These are phyloP conservation scores for Lentinus tigrinus DNA, from an alignment of 768 basidiomycete species.

Conservation along the genomic window DNA sequence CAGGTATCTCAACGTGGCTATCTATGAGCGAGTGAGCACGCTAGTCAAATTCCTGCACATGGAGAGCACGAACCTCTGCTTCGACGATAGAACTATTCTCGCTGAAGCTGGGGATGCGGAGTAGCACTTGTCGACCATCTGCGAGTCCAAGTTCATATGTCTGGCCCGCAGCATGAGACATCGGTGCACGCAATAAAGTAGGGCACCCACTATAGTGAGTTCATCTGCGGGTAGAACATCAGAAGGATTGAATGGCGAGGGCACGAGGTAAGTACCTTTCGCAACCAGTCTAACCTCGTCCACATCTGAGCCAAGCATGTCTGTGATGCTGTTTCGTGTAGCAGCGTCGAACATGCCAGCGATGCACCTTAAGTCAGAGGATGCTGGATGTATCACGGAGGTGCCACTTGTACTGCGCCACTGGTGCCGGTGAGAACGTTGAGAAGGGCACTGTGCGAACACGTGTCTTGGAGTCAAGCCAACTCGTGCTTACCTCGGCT, in stretches of 20 bases:
- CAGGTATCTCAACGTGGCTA: slow-evolving; percentile 31
- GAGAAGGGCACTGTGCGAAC: not conserved
- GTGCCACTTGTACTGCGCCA: slow-evolving; percentile 9
- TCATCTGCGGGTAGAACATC: not conserved
- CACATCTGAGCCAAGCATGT: not conserved
- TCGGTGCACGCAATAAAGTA: not conserved
- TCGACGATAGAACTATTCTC: slow-evolving; percentile 5
- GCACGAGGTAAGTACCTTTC: not conserved
- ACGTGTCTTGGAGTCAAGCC: slow-evolving; percentile 1
- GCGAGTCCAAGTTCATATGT: slow-evolving; percentile 10
- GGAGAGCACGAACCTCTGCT: slow-evolving; percentile 2
- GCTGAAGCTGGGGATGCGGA: slow-evolving; percentile 1
- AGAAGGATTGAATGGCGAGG: not conserved
- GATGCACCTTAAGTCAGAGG: too few relatives aligned
- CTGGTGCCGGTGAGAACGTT: not conserved
- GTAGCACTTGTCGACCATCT: slow-evolving; percentile 1
- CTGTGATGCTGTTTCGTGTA: not conserved
- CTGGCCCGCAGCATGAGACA: not conserved
- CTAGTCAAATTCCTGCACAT: not conserved
- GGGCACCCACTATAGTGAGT: not conserved
- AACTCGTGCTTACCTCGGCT: too few relatives aligned
- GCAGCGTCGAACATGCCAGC: not conserved
- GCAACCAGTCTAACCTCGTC: not conserved
- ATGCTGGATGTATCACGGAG: too few relatives aligned
- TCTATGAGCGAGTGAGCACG: slow-evolving; percentile 10